Percentiles rank a stretch among this genome's conserved stretches.
Conservation (phyloP, 1,284 basidiomycete genomes). For the Cryptococcus neoformans region DNA sequence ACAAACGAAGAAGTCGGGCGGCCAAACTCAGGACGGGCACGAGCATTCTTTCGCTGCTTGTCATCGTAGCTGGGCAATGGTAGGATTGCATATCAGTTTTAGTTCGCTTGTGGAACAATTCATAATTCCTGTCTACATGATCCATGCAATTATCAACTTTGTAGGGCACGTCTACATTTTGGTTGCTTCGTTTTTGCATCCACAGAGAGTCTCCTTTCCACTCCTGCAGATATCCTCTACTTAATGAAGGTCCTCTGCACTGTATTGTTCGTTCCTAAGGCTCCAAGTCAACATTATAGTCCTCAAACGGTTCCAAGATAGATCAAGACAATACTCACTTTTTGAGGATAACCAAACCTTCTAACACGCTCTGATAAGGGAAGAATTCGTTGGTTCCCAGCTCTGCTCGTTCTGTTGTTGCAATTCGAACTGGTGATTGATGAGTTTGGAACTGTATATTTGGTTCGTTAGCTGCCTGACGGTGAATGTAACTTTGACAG, state of each 20-base stretch:
- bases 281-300: neutral
- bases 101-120: too few species aligned
- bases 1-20: too few species aligned
- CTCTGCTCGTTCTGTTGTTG: slow-evolving; percentile 90
- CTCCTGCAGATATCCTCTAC: neutral
- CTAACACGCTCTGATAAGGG: slow-evolving; percentile 80
- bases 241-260: slow-evolving; percentile 36
- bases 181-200: neutral
- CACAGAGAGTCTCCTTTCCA: neutral
- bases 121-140: neutral
- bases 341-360: slow-evolving; percentile 82
- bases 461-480: neutral
- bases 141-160: neutral
- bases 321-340: slow-evolving; percentile 53
- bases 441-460: slow-evolving; percentile 81
- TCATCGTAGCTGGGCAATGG: too few species aligned
- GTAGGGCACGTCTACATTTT: neutral
- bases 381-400: slow-evolving; percentile 96
- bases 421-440: slow-evolving; percentile 90
- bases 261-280: slow-evolving; percentile 46
- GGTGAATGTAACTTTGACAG: neutral
- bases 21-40: too few species aligned
- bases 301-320: neutral
- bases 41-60: too few species aligned
- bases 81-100: too few species aligned